phyloP scores from a whole-genome alignment of 495 filamentous ascomycete genomes.

The Amniculicola lignicola region DNA sequence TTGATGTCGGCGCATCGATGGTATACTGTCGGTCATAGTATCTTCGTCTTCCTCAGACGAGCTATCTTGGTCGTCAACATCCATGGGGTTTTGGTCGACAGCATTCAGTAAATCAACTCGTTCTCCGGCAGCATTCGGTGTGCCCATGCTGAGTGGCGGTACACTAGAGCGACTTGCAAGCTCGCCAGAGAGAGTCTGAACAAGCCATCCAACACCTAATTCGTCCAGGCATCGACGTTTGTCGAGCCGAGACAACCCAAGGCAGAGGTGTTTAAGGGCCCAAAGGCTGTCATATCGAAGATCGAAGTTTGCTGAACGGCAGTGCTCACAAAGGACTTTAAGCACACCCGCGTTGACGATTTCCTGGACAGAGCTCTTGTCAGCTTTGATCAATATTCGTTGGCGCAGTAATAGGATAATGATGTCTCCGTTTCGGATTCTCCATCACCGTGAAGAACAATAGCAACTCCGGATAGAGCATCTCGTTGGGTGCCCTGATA shows the following conservation, averaged over 20 bases:
- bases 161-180: conserved; percentile 6
- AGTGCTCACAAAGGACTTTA: conserved; percentile 76
- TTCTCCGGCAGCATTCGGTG: conserved; percentile 63
- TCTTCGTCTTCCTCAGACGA: conserved; percentile 44
- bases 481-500: no score
- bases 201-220: conserved; percentile 73
- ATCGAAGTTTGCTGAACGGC: conserved; percentile 67
- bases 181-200: conserved; percentile 41
- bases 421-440: no score
- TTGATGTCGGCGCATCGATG: conserved; percentile 42
- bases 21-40: conserved; percentile 54
- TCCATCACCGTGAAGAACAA: no score
- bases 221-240: conserved; percentile 75
- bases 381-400: no score
- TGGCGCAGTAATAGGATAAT: no score
- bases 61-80: conserved; percentile 40
- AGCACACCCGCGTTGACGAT: conserved; percentile 75
- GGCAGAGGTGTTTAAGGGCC: conserved; percentile 86
- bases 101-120: conserved; percentile 66
- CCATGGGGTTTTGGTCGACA: conserved; percentile 43
- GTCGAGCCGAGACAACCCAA: conserved; percentile 60
- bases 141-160: conserved; percentile 51
- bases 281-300: conserved; percentile 80
- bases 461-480: no score
- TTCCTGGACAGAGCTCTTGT: conserved; percentile 46